Evolutionary conservation across 208 protist genomes (phyloP), one percentile per base, ranked within the genome.

Genomic region (Porcisia hertigi): DNA sequence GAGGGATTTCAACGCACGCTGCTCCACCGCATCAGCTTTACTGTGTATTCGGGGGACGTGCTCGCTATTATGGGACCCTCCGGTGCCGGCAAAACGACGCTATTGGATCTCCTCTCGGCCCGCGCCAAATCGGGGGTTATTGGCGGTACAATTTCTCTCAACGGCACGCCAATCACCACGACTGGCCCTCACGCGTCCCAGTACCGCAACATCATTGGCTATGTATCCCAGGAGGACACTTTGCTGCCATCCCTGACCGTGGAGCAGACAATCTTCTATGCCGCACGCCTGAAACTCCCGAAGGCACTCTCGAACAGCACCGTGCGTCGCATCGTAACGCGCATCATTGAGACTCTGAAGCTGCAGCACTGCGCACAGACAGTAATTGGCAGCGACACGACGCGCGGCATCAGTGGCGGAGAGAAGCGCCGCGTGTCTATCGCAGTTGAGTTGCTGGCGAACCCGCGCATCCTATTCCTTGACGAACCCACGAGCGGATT

Each of bases 221-320:
- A 98, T 73, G 94, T 98, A 20, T 96, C 92, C 16, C 96, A 98
- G 84, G 96, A 98, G 67, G 94, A 98, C 84, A 96, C 89, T 25
- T 85, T 98, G 11, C 84, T 98, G 77, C 89, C 92, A 18, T 86
- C 86, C 3, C 74, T 98, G 52, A 98, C 96, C 23, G 96, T 97
- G 34, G 72, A 82, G 39, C 88, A 98, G 79, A 96, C 90, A 0
- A 90, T 98, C 78, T 76, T 88, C 58, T 98, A 97, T 83, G 90
- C 91, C 9, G 96, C 96, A 11, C 81, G 89, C 4, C 84, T 98
- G n/a, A 95, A 97, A 69, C 89, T 98, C 14, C 96, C 96, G 8
- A 82, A 72, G 34, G 91, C 87, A 43, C 93, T 98, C 69, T 90
- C 92, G 6, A 74, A 76, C 54, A 63, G 60, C 55, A 94, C 86